Conservation (phyloP, 768 basidiomycete species). For the Pleurotus sapidus region DNA sequence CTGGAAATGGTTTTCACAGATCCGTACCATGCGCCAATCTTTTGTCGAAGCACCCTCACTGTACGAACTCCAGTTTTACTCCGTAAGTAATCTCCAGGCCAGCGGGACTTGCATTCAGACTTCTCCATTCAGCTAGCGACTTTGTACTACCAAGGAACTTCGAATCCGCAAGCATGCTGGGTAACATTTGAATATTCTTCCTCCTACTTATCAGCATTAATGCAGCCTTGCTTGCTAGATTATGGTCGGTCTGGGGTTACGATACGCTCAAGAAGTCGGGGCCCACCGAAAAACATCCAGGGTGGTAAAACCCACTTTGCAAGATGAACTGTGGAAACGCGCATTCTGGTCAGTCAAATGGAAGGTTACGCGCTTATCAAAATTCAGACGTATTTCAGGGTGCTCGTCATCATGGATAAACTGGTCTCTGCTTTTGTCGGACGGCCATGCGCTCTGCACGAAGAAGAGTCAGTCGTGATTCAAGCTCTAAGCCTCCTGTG, state of each 20-base stretch:
- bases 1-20: conserved; percentile 70
- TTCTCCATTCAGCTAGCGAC: conserved; percentile 42
- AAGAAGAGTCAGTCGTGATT: conserved; percentile 48
- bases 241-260: conserved; percentile 50
- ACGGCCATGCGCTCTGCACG: conserved; percentile 53
- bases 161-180: conserved; percentile 67
- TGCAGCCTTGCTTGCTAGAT: conserved; percentile 34
- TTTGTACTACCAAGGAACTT: conserved; percentile 52
- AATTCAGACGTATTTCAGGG: conserved; percentile 5
- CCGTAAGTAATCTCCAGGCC: conserved; percentile 29
- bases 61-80: conserved; percentile 73
- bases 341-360: conserved; percentile 37
- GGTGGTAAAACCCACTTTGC: conserved; percentile 28
- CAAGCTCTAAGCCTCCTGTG: neutral
- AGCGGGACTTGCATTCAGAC: conserved; percentile 8
- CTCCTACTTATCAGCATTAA: no score
- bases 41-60: conserved; percentile 64
- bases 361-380: neutral
- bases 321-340: conserved; percentile 62
- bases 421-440: conserved; percentile 39
- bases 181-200: conserved; percentile 27
- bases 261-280: conserved; percentile 59
- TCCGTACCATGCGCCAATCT: conserved; percentile 59
- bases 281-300: conserved; percentile 41
- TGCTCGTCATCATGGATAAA: conserved; percentile 18